Conservation (phyloP, 2,329 filamentous ascomycete species). For the Exophiala alcalophila region DNA sequence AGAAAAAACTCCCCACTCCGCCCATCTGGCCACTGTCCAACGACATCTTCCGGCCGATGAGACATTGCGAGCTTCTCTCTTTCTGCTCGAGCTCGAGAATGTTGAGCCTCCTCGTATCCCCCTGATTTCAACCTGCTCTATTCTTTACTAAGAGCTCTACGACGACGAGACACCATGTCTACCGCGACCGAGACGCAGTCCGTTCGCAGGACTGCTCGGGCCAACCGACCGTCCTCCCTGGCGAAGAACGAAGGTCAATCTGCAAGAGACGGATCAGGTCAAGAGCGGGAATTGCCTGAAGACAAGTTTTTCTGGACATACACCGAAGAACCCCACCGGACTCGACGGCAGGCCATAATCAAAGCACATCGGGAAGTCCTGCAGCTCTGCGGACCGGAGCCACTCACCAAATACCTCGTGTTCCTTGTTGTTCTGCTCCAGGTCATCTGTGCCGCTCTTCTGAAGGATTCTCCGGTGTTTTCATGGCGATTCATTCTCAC, state of each 20-base stretch:
- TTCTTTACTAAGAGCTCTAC: too few species aligned
- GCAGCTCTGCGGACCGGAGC: constrained; percentile 94
- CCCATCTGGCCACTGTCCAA: too few species aligned
- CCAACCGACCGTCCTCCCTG: background rate
- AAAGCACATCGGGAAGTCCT: constrained; percentile 97
- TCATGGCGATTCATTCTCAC: constrained; percentile 82
- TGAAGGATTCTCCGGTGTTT: constrained; percentile 74
- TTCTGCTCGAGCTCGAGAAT: too few species aligned
- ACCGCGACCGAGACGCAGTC: constrained; percentile 23
- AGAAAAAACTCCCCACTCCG: too few species aligned
- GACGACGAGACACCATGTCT: constrained; percentile 13
- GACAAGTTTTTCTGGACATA: constrained; percentile 96
- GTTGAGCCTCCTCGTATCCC: too few species aligned
- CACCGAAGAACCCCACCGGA: constrained; percentile 94
- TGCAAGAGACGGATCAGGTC: constrained; percentile 6
- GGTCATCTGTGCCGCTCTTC: constrained; percentile 69
- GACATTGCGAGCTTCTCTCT: too few species aligned
- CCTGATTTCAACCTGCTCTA: too few species aligned
- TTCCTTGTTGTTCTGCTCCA: constrained; percentile 79
- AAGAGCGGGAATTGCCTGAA: constrained; percentile 28
- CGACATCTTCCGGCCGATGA: too few species aligned
- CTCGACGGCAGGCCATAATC: constrained; percentile 87
- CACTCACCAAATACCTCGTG: constrained; percentile 92
- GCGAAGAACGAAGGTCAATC: constrained; percentile 3
- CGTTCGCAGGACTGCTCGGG: constrained; percentile 7